Base-by-base conservation (phyloP, 768 basidiomycete species). In the Psilocybe subaeruginosa region DNA sequence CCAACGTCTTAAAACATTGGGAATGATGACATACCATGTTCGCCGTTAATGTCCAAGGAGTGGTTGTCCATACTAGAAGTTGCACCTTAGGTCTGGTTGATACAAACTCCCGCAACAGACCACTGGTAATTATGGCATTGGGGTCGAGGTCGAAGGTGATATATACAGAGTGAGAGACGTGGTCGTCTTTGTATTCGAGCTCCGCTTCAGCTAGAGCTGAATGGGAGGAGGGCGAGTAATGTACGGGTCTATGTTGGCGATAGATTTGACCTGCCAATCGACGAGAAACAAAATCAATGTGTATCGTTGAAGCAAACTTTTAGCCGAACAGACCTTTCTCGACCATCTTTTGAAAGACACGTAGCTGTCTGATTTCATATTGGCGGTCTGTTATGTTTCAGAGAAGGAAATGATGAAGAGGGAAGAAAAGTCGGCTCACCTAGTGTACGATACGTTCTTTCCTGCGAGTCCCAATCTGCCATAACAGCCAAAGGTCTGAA, bases 181-280 rank as follows among this genome's bases (percentile, higher is more conserved):
- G 95, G 66, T 92, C 85, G 31, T 97, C 96, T 63, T 86, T 88
- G 76, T 98, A 98, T 29, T 86, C 83, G 30, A 99, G 80, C 71
- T 99, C 97, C 4, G 96, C 94, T 76, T 99, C 97, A 0, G 97
- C 97, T 12, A 99, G 77, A 0, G 97, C 97, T 5, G 97, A 96
- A 45, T 85, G 86, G 1, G 96, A 97, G 0, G 95, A 97, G 2
- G 97, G 97, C 0, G 97, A 98, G 72, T 93, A 98, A 72, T 97
- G 87, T 4, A 96, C 93, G 0, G 97, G 97, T 30, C 95, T 88
- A 67, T 93, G 88, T 62, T 91, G 88, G 57, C 93, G 83, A 66
- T 91, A 92, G 60, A 99, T 91, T 19, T 95, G 81, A 46, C 90
- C 93, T 91, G n/a, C 1, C n/a, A 33, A 51, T 48, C 37, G 29